These are phyloP conservation scores for Rhodotorula kratochvilovae DNA, from an alignment of 768 basidiomycete species.

Conservation along the genomic window DNA sequence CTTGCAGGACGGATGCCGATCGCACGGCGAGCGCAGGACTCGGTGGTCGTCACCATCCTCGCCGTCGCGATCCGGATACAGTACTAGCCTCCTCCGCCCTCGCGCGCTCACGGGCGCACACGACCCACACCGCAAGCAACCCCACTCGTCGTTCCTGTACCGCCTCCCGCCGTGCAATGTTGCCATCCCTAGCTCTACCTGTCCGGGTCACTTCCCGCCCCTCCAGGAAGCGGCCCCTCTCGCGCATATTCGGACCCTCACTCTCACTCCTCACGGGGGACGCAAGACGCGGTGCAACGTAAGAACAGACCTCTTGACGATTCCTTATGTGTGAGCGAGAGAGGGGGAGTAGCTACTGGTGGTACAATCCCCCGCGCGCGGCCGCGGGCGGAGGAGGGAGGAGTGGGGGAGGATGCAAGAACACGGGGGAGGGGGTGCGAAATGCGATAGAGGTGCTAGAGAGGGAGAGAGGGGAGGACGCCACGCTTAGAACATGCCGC, in stretches of 20 bases:
- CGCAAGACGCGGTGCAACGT: no score
- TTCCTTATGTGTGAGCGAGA: background rate
- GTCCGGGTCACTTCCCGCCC: no score
- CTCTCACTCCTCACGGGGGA: no score
- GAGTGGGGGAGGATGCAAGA: background rate
- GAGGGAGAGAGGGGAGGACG: background rate
- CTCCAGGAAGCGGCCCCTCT: no score
- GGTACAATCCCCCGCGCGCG: background rate
- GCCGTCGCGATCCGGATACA: conserved; percentile 4
- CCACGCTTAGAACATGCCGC: conserved; percentile 24
- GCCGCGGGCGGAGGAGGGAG: background rate
- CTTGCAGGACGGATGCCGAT: background rate
- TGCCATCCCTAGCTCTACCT: background rate
- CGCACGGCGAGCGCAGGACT: background rate
- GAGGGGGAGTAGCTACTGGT: background rate
- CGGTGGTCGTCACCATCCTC: background rate
- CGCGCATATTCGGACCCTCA: no score
- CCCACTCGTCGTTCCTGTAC: background rate
- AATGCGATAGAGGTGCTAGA: background rate
- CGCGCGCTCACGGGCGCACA: no score
- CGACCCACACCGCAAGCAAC: no score
- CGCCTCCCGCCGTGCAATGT: background rate
- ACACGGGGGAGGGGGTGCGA: no score
- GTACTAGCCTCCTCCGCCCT: background rate
- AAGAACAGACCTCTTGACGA: background rate